Conservation (phyloP, 345 rosid species). For the Ricinus communis region DNA sequence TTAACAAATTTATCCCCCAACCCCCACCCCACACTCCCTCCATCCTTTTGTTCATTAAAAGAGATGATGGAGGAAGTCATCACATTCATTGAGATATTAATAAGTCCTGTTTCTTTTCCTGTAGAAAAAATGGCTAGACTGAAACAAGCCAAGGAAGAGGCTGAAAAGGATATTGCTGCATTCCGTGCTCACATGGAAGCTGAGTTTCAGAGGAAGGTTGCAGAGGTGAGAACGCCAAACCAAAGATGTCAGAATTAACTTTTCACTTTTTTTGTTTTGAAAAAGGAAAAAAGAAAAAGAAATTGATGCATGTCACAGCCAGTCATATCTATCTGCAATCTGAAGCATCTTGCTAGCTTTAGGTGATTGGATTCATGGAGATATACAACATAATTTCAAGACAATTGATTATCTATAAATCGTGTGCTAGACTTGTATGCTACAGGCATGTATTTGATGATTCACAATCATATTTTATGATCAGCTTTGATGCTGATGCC, state of each 20-base stretch:
- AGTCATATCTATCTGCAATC: not conserved
- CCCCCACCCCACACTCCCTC: no score
- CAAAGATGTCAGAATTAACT: no score
- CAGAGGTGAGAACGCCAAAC: slow-evolving; percentile 50
- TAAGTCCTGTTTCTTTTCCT: not conserved
- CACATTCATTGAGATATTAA: not conserved
- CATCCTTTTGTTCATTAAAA: not conserved
- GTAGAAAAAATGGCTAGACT: slow-evolving; percentile 76
- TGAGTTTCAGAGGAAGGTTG: slow-evolving; percentile 77
- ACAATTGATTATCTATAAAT: not conserved
- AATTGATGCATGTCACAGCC: not conserved
- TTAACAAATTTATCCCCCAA: not conserved
- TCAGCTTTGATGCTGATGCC: not conserved
- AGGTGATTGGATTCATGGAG: not conserved
- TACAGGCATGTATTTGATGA: not conserved
- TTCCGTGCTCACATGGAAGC: slow-evolving; percentile 72
- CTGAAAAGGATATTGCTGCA: slow-evolving; percentile 76
- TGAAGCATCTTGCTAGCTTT: not conserved
- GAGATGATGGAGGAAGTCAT: not conserved
- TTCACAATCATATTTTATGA: not conserved
- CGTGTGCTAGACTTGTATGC: not conserved
- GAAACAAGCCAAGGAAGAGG: slow-evolving; percentile 97
- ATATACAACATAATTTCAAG: not conserved
- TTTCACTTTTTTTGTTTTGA: no score
- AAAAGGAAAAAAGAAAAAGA: no score